phyloP scores from a whole-genome alignment of 129 eudicot genomes.

The Rutidosis leptorrhynchoides region DNA sequence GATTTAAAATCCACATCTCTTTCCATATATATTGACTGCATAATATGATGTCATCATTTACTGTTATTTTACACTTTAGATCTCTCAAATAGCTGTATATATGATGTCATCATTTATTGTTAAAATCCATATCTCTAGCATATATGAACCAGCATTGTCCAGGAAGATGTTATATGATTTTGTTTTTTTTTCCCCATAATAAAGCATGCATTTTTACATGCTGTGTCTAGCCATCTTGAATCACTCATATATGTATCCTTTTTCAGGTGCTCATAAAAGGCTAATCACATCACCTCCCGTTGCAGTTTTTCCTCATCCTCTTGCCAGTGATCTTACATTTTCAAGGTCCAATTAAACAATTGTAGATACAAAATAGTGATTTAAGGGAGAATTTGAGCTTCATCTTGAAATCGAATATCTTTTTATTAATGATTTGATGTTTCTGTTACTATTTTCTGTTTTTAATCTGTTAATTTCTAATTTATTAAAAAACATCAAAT shows the following conservation, averaged over 20 bases:
- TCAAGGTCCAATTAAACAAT: conserved; percentile 44
- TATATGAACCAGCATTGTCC: not conserved
- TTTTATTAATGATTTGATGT: not conserved
- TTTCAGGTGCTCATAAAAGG: conserved; percentile 84
- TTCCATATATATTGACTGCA: not conserved
- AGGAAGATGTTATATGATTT: not conserved
- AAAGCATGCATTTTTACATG: not conserved
- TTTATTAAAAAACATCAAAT: too few relatives aligned
- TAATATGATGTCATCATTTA: not conserved
- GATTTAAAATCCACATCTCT: not conserved
- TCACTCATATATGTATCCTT: conserved; percentile 12
- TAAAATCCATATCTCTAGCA: too few relatives aligned
- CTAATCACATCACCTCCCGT: conserved; percentile 92
- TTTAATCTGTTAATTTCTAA: too few relatives aligned
- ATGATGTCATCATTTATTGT: too few relatives aligned
- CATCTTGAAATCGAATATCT: not conserved
- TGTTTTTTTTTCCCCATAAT: not conserved
- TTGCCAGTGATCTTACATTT: conserved; percentile 86
- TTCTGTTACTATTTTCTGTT: not conserved
- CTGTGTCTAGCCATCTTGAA: not conserved
- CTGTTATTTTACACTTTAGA: not conserved
- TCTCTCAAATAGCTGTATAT: conserved; percentile 13
- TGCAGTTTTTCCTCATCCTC: conserved; percentile 99
- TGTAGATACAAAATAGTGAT: not conserved
- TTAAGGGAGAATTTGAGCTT: not conserved